Evolutionary conservation across 1,284 basidiomycete species (phyloP).

Genomic region (Singerocomus inundabilis): DNA sequence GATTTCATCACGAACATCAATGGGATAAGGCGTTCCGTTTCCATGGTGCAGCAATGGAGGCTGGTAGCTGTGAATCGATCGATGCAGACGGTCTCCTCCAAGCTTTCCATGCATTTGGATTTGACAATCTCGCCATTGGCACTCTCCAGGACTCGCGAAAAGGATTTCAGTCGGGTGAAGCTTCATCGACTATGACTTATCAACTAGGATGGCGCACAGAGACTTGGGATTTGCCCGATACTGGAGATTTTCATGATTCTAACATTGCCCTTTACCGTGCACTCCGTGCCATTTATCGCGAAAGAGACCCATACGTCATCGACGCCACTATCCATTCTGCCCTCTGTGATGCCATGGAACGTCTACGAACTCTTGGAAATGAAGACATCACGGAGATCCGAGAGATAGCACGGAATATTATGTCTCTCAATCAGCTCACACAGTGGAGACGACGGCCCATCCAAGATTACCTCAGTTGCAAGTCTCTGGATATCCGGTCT

Average conservation of each 20-base stretch:
- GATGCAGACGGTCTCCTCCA: slow-evolving; percentile 62
- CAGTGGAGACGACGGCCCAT: slow-evolving; percentile 48
- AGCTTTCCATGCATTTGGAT: slow-evolving; percentile 85
- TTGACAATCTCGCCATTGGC: slow-evolving; percentile 75
- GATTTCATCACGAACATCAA: slow-evolving; percentile 89
- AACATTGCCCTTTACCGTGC: slow-evolving; percentile 74
- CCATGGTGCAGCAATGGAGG: slow-evolving; percentile 83
- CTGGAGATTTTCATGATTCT: slow-evolving; percentile 40
- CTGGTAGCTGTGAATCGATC: slow-evolving; percentile 39
- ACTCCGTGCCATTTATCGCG: slow-evolving; percentile 74
- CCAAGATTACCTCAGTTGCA: slow-evolving; percentile 39
- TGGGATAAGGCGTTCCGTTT: slow-evolving; percentile 91
- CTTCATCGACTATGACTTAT: slow-evolving; percentile 60
- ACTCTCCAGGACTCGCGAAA: slow-evolving; percentile 49
- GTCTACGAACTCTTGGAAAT: slow-evolving; percentile 64
- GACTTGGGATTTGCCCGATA: slow-evolving; percentile 88
- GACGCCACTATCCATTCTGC: slow-evolving; percentile 49
- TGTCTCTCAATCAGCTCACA: slow-evolving; percentile 76
- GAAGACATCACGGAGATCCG: slow-evolving; percentile 79
- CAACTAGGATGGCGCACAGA: slow-evolving; percentile 87
- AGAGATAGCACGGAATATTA: slow-evolving; percentile 62
- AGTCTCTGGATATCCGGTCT: slow-evolving; percentile 34
- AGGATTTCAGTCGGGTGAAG: slow-evolving; percentile 33
- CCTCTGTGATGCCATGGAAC: slow-evolving; percentile 59
- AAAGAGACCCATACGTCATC: slow-evolving; percentile 54